phyloP scores from a whole-genome alignment of 2,329 filamentous ascomycete species.

The Periconia digitata region DNA sequence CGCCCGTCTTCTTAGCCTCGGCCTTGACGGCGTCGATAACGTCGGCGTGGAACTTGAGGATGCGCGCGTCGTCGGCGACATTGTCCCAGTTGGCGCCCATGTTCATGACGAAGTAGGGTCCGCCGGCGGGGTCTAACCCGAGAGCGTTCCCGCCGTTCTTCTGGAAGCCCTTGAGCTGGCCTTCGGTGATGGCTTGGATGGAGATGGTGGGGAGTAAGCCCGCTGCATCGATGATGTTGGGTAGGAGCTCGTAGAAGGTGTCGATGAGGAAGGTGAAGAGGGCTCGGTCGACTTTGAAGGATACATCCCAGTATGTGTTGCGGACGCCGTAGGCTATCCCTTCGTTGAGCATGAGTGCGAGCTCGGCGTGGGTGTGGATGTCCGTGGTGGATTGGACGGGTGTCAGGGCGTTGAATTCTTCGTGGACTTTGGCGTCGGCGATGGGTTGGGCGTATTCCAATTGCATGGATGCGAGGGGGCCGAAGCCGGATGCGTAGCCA shows the following conservation, averaged over 20 bases:
- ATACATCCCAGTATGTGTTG: conserved; percentile 31
- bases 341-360: conserved; percentile 23
- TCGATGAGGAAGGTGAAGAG: conserved; percentile 21
- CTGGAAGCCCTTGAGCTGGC: conserved; percentile 22
- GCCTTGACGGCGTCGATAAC: conserved; percentile 14
- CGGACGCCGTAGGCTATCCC: conserved; percentile 19
- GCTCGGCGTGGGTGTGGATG: conserved; percentile 20
- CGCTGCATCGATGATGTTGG: conserved; percentile 15
- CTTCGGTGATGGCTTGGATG: conserved; percentile 30
- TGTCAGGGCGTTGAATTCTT: conserved; percentile 27
- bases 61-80: conserved; percentile 22
- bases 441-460: conserved; percentile 29
- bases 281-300: conserved; percentile 25
- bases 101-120: conserved; percentile 22
- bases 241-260: conserved; percentile 26
- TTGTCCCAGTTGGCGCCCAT: conserved; percentile 22
- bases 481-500: conserved; percentile 9
- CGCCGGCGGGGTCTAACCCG: conserved; percentile 22
- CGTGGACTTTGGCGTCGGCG: conserved; percentile 24
- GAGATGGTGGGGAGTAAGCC: conserved; percentile 22
- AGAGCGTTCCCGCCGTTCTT: conserved; percentile 32
- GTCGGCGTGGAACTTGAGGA: conserved; percentile 19
- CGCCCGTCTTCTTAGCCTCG: conserved; percentile 5
- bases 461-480: conserved; percentile 21
- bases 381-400: conserved; percentile 18